A percentile compares a stretch with the other conserved stretches of the same genome.
Conservation (phyloP, 768 basidiomycete genomes). For the button mushroom (Agaricus bisporus) region DNA sequence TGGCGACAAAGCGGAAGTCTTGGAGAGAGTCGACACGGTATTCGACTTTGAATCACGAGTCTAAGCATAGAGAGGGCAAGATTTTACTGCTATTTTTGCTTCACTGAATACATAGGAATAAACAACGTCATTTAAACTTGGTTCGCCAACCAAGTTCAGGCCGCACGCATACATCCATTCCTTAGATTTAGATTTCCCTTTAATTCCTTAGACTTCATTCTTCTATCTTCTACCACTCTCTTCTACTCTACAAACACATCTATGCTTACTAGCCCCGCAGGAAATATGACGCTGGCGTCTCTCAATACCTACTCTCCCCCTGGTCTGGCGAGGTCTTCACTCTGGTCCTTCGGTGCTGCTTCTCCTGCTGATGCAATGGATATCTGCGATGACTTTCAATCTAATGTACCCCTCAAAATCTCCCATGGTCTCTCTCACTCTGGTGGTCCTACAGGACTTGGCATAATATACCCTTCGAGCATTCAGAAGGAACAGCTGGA, state of each 20-base stretch:
- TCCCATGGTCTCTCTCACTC: not conserved
- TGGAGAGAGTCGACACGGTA: not conserved
- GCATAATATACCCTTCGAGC: constrained; percentile 1
- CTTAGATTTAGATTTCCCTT: not conserved
- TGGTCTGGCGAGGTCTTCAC: not conserved
- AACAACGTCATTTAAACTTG: constrained; percentile 1
- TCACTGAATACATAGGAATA: not conserved
- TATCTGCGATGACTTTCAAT: constrained; percentile 5
- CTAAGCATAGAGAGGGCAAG: not conserved
- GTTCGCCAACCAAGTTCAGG: not conserved
- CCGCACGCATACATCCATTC: constrained; percentile 1
- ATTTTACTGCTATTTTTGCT: not conserved
- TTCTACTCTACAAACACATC: not conserved
- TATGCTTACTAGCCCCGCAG: constrained; percentile 1
- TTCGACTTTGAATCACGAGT: not conserved
- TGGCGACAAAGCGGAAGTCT: not conserved
- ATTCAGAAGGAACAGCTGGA: not conserved
- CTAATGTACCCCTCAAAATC: constrained; percentile 1
- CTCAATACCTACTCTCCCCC: constrained; percentile 16
- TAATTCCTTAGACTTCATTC: not conserved
- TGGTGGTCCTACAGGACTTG: constrained; percentile 1
- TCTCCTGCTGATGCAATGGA: not conserved
- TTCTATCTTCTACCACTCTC: not conserved
- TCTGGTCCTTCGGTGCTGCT: not conserved
- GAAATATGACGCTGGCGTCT: constrained; percentile 24